A percentile compares a stretch with the other conserved stretches of the same genome.
These are phyloP conservation scores for Fusarium siculi DNA, from an alignment of 2,329 filamentous ascomycete species.

Conservation along the genomic window DNA sequence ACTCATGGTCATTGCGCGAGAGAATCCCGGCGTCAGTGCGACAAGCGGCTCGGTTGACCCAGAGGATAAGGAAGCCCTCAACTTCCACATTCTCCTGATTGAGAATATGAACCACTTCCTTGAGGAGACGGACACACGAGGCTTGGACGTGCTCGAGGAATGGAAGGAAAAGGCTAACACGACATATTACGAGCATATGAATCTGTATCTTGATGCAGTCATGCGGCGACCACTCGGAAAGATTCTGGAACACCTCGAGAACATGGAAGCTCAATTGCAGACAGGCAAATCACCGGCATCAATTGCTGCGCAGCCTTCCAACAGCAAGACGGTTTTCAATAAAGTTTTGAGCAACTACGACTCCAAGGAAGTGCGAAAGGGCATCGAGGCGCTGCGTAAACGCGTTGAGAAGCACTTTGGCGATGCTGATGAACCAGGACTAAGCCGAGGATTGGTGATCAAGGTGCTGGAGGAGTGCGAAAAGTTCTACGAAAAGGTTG, in stretches of 20 bases:
- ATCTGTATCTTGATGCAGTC: slow-evolving; percentile 85
- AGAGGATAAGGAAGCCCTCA: slow-evolving; percentile 96
- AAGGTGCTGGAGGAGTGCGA: slow-evolving; percentile 71
- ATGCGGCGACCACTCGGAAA: slow-evolving; percentile 91
- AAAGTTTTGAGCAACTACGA: slow-evolving; percentile 87
- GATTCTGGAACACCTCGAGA: slow-evolving; percentile 90
- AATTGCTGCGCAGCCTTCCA: slow-evolving; percentile 83
- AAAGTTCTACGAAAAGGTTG: slow-evolving; percentile 70
- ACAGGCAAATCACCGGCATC: slow-evolving; percentile 67
- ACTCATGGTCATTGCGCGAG: slow-evolving; percentile 89
- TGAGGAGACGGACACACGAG: slow-evolving; percentile 84
- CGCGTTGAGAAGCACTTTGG: slow-evolving; percentile 98
- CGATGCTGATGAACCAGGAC: slow-evolving; percentile 79
- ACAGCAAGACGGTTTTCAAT: slow-evolving; percentile 84
- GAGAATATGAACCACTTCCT: slow-evolving; percentile 99
- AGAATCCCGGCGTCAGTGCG: slow-evolving; percentile 66
- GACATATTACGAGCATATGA: slow-evolving; percentile 88
- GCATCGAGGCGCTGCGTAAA: slow-evolving; percentile 89
- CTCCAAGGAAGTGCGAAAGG: slow-evolving; percentile 84
- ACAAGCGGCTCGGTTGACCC: slow-evolving; percentile 61
- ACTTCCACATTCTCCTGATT: slow-evolving; percentile 96
- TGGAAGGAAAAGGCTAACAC: slow-evolving; percentile 83
- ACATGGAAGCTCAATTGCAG: slow-evolving; percentile 78
- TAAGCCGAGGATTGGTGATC: slow-evolving; percentile 68
- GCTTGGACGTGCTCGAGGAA: slow-evolving; percentile 79